These are phyloP conservation scores for Stentor coeruleus DNA, from an alignment of 73 alveolate species.

Conservation along the genomic window DNA sequence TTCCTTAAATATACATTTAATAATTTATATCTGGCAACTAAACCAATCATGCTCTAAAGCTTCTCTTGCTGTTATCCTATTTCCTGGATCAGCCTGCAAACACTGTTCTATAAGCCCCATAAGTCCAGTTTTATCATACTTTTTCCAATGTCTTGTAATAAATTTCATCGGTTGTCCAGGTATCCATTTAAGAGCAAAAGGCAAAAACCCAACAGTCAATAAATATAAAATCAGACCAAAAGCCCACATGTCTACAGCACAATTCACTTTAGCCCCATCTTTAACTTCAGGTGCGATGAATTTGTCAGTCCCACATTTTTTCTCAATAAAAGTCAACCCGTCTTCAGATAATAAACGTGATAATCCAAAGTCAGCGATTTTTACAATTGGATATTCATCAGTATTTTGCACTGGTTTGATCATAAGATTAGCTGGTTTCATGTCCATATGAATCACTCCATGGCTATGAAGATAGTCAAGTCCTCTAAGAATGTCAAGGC, in stretches of 20 bases:
- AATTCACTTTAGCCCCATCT: slow-evolving; percentile 29
- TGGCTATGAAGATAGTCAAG: slow-evolving; percentile 47
- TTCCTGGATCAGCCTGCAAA: slow-evolving; percentile 29
- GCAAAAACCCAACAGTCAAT: slow-evolving; percentile 54
- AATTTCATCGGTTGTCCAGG: too few relatives aligned
- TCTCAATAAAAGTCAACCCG: slow-evolving; percentile 38
- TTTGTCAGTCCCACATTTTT: slow-evolving; percentile 41
- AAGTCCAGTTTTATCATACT: too few relatives aligned
- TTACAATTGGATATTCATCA: slow-evolving; percentile 36
- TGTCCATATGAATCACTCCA: slow-evolving; percentile 62
- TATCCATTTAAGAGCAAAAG: too few relatives aligned
- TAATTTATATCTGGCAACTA: too few relatives aligned
- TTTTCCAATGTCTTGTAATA: too few relatives aligned
- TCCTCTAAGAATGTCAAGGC: too few relatives aligned
- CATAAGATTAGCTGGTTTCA: slow-evolving; percentile 67
- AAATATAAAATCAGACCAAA: slow-evolving; percentile 43
- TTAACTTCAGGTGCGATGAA: slow-evolving; percentile 53
- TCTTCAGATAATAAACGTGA: too few relatives aligned
- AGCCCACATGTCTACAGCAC: slow-evolving; percentile 55
- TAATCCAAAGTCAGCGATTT: slow-evolving; percentile 68
- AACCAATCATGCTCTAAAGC: slow-evolving; percentile 50
- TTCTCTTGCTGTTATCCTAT: slow-evolving; percentile 43
- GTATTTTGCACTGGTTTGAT: slow-evolving; percentile 40
- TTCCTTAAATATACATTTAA: too few relatives aligned
- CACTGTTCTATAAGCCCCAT: too few relatives aligned